These are phyloP conservation scores for Alternaria sp. DNA, from an alignment of 2,329 filamentous ascomycete genomes.

Conservation along the genomic window DNA sequence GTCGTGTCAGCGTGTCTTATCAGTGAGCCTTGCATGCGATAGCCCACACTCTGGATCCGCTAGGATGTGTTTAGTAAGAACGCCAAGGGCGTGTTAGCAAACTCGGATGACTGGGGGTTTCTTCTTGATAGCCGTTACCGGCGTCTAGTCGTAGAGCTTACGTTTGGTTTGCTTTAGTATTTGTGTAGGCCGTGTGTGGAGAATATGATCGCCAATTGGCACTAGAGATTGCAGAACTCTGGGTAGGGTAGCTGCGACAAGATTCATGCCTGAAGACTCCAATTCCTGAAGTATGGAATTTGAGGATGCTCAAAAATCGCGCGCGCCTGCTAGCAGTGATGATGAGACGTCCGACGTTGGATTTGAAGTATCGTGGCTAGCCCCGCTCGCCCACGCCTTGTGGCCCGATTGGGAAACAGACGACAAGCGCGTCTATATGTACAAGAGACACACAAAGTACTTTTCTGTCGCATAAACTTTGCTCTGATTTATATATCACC, in stretches of 20 bases:
- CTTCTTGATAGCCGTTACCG: background rate
- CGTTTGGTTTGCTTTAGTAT: background rate
- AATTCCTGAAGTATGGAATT: background rate
- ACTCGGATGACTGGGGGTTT: background rate
- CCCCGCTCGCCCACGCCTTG: constrained; percentile 8
- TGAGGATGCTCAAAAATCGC: too few relatives aligned
- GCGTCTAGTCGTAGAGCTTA: background rate
- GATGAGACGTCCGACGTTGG: background rate
- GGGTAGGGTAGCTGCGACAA: background rate
- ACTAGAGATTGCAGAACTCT: background rate
- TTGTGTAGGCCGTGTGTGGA: background rate
- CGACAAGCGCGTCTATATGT: background rate
- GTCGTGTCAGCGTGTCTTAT: constrained; percentile 15
- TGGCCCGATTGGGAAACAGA: constrained; percentile 3
- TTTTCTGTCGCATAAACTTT: background rate
- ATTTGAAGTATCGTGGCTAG: background rate
- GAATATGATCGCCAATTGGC: background rate
- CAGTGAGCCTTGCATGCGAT: constrained; percentile 17
- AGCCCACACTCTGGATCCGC: constrained; percentile 9
- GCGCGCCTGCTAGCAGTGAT: background rate
- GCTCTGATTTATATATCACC: background rate
- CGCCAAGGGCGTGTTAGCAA: constrained; percentile 5
- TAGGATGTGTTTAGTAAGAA: constrained; percentile 15
- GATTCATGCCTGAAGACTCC: background rate
- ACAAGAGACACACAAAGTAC: background rate